Evolutionary conservation across 306 rosid genomes (phyloP), one percentile per base, ranked within the genome.

Genomic region (Cucumis sativus): DNA sequence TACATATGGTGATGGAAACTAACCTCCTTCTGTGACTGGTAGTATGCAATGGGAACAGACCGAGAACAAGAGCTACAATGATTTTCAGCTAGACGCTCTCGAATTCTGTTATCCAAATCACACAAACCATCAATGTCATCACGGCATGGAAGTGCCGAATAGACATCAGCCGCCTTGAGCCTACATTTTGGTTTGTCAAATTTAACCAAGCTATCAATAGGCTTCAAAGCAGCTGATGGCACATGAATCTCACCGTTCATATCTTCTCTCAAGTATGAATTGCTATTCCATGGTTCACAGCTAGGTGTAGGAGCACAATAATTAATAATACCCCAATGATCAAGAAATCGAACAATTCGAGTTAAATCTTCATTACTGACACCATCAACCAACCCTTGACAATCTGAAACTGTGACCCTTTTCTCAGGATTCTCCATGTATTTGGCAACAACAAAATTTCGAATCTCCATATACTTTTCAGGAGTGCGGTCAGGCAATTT

Each of bases 21-120:
- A 87, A 96, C 99, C 97, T 96, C 99, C 79, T 91, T 96, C 73
- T 87, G 97, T 41, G 99, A 96, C 86, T 96, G 99, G 83, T 92
- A 92, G 85, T 81, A 86, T 45, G 90, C 88, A 73, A 55, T 79
- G 71, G 93, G 89, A 84, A 96, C 92, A 51, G 98, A 80, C 81
- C 87, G 86, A 82, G 93, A 92, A 81, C 99, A 96, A 80, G 75
- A 85, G 79, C 81, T 87, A 87, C 99, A 96, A 80, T 86, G 90
- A 85, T 92, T 96, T 80, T 96, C 99, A 40, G 98, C 91, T 59
- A 96, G 83, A 77, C 83, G 92, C 83, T 96, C 95, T 72, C 99
- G 89, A 77, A 96, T 85, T 85, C 86, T 92, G 88, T 82, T 82
- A 78, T 96, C 99, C 89, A 96, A 80, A 85, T 92, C 93, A 75